A percentile compares a stretch with the other conserved stretches of the same genome.
phyloP scores from a whole-genome alignment of 441 rosid genomes.

The Raphanus hybrid region DNA sequence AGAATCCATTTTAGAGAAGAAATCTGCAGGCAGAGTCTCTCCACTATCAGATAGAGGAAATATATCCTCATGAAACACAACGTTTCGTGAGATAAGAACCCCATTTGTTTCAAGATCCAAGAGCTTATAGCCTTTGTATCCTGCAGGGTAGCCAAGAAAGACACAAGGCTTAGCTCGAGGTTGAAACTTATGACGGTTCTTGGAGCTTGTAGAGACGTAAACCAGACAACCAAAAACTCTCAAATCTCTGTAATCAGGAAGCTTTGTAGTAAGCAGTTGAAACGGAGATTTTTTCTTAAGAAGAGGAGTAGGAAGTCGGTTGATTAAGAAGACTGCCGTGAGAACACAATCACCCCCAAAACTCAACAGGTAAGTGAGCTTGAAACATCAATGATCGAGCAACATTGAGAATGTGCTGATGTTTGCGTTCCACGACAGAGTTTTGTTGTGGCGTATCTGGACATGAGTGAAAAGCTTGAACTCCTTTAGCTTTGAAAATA shows the following conservation, averaged over 20 bases:
- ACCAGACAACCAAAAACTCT: background rate
- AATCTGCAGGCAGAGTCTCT: background rate
- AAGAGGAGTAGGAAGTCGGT: background rate
- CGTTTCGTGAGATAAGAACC: background rate
- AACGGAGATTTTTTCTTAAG: background rate
- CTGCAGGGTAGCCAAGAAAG: background rate
- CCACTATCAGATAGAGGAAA: background rate
- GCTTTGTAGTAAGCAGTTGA: background rate
- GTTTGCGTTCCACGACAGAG: background rate
- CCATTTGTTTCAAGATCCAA: background rate
- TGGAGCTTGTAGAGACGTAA: background rate
- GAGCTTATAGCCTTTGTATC: background rate
- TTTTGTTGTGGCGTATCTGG: background rate
- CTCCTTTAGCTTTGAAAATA: background rate
- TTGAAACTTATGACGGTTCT: background rate
- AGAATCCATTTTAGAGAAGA: background rate
- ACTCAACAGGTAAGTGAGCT: background rate
- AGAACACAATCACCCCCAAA: background rate
- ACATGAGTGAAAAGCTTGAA: background rate
- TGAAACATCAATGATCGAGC: background rate
- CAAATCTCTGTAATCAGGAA: background rate
- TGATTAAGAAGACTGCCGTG: background rate
- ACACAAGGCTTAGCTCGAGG: background rate
- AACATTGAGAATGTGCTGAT: background rate
- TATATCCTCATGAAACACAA: background rate